A percentile compares a stretch with the other conserved stretches of the same genome.
Evolutionary conservation across 768 basidiomycete genomes (phyloP).

Genomic region (Hebeloma cylindrosporum): DNA sequence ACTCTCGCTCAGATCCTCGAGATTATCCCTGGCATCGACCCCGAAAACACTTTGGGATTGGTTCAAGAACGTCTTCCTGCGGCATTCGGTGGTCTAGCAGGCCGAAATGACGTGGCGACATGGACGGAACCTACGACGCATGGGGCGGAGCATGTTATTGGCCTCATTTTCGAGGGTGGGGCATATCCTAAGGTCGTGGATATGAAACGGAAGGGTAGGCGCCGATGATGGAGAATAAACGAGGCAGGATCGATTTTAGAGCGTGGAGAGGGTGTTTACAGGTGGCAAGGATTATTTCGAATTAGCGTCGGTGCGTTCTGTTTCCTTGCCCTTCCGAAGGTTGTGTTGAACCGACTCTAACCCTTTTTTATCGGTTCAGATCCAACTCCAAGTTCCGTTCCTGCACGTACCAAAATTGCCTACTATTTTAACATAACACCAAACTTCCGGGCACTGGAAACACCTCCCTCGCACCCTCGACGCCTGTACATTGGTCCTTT

Average conservation of each 20-base stretch:
- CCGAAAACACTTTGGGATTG: constrained; percentile 50
- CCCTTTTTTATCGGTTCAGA: too few species aligned
- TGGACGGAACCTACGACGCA: too few species aligned
- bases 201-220: constrained; percentile 32
- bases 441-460: too few species aligned
- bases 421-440: constrained; percentile 35
- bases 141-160: constrained; percentile 52
- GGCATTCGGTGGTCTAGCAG: too few species aligned
- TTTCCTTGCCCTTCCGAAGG: constrained; percentile 7
- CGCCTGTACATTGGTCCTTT: too few species aligned
- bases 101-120: too few species aligned
- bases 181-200: constrained; percentile 55
- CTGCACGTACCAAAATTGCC: constrained; percentile 52
- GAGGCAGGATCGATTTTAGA: constrained; percentile 54
- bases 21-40: constrained; percentile 69
- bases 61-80: constrained; percentile 42
- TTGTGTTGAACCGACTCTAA: constrained; percentile 1
- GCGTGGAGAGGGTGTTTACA: constrained; percentile 41
- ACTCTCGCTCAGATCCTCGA: constrained; percentile 56
- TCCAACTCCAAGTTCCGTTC: constrained; percentile 50
- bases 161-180: constrained; percentile 61
- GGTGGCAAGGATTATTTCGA: constrained; percentile 49
- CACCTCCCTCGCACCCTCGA: too few species aligned
- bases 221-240: constrained; percentile 33
- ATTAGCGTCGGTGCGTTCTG: constrained; percentile 48